phyloP scores from a whole-genome alignment of 2,329 filamentous ascomycete genomes.

The Venturia pyrina region DNA sequence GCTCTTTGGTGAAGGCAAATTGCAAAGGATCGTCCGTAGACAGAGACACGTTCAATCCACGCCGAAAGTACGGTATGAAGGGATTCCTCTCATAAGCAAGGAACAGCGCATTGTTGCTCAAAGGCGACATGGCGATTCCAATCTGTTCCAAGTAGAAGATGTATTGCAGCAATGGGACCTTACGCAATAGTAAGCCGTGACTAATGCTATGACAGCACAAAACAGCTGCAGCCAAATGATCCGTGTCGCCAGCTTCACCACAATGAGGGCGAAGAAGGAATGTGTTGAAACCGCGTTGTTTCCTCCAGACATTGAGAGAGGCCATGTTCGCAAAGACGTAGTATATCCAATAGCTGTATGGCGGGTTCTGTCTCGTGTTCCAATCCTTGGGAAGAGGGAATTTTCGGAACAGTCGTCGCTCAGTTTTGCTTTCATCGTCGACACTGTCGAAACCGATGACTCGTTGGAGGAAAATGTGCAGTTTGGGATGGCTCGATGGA shows the following conservation, averaged over 20 bases:
- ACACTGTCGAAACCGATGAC: conserved; percentile 97
- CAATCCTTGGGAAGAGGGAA: conserved; percentile 85
- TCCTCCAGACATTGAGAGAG: conserved; percentile 85
- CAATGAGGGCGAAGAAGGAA: conserved; percentile 90
- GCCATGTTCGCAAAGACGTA: conserved; percentile 91
- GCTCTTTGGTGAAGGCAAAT: conserved; percentile 97
- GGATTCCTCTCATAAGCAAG: conserved; percentile 94
- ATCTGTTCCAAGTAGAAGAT: conserved; percentile 98
- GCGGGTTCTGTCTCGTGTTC: conserved; percentile 89
- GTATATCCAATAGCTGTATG: conserved; percentile 99
- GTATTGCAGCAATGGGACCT: conserved; percentile 91
- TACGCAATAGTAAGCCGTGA: conserved; percentile 83
- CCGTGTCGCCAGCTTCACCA: conserved; percentile 91
- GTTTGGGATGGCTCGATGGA: conserved; percentile 76
- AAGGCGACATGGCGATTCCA: conserved; percentile 96
- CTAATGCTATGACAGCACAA: conserved; percentile 95
- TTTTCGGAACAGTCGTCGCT: conserved; percentile 88
- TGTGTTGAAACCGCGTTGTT: conserved; percentile 88
- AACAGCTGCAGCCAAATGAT: conserved; percentile 85
- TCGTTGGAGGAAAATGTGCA: conserved; percentile 87
- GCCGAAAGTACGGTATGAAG: conserved; percentile 89
- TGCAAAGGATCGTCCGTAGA: conserved; percentile 96
- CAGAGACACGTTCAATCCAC: conserved; percentile 88
- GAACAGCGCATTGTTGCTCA: conserved; percentile 96
- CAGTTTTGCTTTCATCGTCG: conserved; percentile 94